phyloP scores from a whole-genome alignment of 2,329 filamentous ascomycete genomes.

The Ophiostoma pallidulum region DNA sequence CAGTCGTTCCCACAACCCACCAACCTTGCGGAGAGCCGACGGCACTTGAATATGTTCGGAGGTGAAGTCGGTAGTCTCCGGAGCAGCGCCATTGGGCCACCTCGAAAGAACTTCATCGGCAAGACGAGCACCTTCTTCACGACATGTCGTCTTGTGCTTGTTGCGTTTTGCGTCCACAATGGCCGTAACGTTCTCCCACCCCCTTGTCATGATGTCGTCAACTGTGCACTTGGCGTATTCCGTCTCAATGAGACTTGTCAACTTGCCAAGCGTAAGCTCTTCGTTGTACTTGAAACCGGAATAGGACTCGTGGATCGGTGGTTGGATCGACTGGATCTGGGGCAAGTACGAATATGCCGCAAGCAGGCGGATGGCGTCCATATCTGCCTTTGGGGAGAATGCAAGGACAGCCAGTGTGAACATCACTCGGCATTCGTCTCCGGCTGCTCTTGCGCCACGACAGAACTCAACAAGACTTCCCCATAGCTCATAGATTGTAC shows the following conservation, averaged over 20 bases:
- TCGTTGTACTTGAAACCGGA: slow-evolving; percentile 7
- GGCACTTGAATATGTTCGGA: slow-evolving; percentile 27
- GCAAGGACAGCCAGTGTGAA: slow-evolving; percentile 21
- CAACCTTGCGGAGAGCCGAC: slow-evolving; percentile 30
- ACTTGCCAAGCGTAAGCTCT: not conserved
- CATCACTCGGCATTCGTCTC: slow-evolving; percentile 12
- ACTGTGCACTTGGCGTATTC: not conserved
- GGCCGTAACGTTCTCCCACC: not conserved
- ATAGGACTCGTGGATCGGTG: slow-evolving; percentile 18
- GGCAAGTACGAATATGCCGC: slow-evolving; percentile 34
- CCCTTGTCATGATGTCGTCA: not conserved
- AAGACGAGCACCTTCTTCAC: not conserved
- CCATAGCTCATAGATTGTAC: slow-evolving; percentile 16
- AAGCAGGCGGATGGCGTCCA: slow-evolving; percentile 25
- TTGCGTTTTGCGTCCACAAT: not conserved
- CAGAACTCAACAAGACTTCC: slow-evolving; percentile 19
- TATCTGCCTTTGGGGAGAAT: slow-evolving; percentile 20
- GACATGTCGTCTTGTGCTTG: not conserved
- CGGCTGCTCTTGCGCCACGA: slow-evolving; percentile 2
- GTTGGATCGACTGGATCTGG: slow-evolving; percentile 27
- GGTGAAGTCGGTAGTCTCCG: not conserved
- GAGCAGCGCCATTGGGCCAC: not conserved
- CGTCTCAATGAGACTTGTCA: not conserved
- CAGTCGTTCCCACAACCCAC: slow-evolving; percentile 37
- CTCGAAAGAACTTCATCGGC: not conserved